Evolutionary conservation across 768 basidiomycete species (phyloP), one percentile per base, ranked within the genome.

Genomic region (Kwoniella sp.): DNA sequence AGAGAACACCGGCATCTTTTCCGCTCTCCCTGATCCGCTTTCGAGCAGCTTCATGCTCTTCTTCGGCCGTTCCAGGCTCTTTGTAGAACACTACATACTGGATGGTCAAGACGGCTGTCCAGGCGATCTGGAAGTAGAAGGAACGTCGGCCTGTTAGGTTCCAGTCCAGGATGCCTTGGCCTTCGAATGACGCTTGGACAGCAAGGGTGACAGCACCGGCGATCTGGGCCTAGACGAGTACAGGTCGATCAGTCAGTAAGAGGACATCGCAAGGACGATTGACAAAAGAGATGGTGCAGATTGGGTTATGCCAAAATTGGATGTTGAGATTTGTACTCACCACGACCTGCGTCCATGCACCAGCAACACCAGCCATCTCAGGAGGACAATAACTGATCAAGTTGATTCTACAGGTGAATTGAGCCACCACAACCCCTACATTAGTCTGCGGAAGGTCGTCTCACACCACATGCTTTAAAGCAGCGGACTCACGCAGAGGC

Each of bases 141-240:
- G 67, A 72, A 60, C 73, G 62, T 26, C 62, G 66, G 15, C 65
- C 63, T 20, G 62, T 61, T 20, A 68, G 37, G 53, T 71, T 63
- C 79, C 79, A 80, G 51, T 76, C 64, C 29, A 59, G 38, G 20
- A 76, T 51, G 28, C 72, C 66, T 34, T 20, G 20, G 51, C 66
- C 67, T n/a, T 71, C 69, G 25, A 79, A 63, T 17, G 73, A 76
- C 23, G 79, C 79, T 60, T 77, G 74, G 4, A 78, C 77, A 25
- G 77, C 76, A 7, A 80, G 61, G n/a, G 66, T 66, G 53, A 80
- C 63, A 37, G 75, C 71, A 15, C 71, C 73, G 8, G 71, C 75
- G 23, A 75, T 61, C 66, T 76, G 71, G 56, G 71, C 60, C 50
- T 60, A 29, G 15, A 23, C 2, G 29, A 45, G 15, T 20, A 7